Conservation (phyloP, 768 basidiomycete genomes). For the Kwoniella dendrophila region DNA sequence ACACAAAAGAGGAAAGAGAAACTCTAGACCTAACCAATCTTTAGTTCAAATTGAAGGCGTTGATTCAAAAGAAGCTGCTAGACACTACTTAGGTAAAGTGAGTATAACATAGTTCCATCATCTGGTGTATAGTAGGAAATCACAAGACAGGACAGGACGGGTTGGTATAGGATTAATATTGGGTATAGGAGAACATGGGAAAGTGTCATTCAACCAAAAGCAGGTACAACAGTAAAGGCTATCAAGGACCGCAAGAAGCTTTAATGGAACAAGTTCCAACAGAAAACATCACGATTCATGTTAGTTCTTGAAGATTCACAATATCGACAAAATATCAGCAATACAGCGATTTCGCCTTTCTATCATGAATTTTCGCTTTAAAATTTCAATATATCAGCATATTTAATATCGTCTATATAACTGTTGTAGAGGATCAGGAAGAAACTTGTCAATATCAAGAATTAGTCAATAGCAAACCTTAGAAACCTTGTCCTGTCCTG, state of each 20-base stretch:
- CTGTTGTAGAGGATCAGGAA: too few relatives aligned
- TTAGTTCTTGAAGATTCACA: too few relatives aligned
- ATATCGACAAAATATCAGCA: too few relatives aligned
- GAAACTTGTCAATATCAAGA: background rate
- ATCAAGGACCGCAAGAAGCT: too few relatives aligned
- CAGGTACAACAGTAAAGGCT: too few relatives aligned
- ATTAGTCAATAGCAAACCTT: background rate
- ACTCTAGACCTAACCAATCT: slow-evolving; percentile 92
- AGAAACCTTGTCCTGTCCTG: slow-evolving; percentile 1
- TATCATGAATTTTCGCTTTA: too few relatives aligned
- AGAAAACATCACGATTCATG: too few relatives aligned
- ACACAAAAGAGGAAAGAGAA: slow-evolving; percentile 98
- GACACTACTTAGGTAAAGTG: slow-evolving; percentile 99
- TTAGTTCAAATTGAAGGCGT: slow-evolving; percentile 98
- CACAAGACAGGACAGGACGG: slow-evolving; percentile 3
- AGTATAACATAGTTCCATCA: slow-evolving; percentile 35
- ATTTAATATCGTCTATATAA: too few relatives aligned
- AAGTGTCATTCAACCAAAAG: background rate
- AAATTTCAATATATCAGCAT: too few relatives aligned
- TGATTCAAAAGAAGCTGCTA: slow-evolving; percentile 85
- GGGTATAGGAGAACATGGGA: background rate
- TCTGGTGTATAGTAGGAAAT: background rate
- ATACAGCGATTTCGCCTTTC: too few relatives aligned
- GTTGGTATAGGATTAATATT: background rate
- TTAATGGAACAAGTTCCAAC: too few relatives aligned